Conservation (phyloP, 371 early-diverging fungal genomes). For the Entomophthora muscae region DNA sequence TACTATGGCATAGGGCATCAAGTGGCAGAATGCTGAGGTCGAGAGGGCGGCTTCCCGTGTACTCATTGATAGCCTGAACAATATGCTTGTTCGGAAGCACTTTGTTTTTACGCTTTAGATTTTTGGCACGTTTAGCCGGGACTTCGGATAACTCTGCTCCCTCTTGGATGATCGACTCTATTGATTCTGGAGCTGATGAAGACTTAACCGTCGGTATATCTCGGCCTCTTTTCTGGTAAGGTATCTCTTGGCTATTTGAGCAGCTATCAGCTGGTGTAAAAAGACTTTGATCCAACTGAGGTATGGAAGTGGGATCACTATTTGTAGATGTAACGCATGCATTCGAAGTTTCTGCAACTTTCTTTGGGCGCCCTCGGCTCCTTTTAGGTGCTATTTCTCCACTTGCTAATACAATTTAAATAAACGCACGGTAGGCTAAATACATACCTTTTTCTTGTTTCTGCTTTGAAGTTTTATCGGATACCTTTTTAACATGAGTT, state of each 20-base stretch:
- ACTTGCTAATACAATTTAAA: not conserved
- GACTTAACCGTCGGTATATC: not conserved
- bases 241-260: not conserved
- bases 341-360: not conserved
- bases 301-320: not conserved
- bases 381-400: not conserved
- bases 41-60: not conserved
- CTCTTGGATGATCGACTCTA: not conserved
- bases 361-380: not conserved
- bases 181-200: not conserved
- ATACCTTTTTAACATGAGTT: not conserved
- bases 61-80: not conserved
- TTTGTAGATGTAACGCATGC: not conserved
- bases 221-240: not conserved
- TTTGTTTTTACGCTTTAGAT: not conserved
- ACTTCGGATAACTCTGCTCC: not conserved
- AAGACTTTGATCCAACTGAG: not conserved
- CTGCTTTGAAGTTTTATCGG: not conserved
- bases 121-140: not conserved
- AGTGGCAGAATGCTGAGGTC: not conserved
- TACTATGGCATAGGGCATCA: not conserved
- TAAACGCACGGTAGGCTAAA: no score
- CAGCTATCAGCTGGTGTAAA: not conserved
- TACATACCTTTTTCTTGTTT: not conserved
- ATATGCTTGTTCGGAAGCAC: not conserved